Conservation (phyloP, 139 green algal genomes). For the Pseudopediastrum boryanum region DNA sequence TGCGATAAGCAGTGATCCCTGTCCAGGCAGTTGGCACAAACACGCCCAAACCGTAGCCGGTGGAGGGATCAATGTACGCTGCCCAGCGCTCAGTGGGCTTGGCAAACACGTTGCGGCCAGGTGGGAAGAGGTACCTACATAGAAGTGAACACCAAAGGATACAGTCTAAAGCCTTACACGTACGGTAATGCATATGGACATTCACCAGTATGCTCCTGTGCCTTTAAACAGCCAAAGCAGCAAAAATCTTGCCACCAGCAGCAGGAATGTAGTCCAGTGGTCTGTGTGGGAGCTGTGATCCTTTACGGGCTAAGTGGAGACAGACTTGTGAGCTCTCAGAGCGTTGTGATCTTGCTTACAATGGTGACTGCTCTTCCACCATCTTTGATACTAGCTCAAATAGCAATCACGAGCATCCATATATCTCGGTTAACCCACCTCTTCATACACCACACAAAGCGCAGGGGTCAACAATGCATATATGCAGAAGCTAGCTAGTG, state of each 20-base stretch:
- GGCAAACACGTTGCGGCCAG: conserved; percentile 12
- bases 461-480: too few species aligned
- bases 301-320: too few species aligned
- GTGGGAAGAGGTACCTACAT: conserved; percentile 22
- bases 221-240: neutral
- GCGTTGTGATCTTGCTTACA: too few species aligned
- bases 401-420: too few species aligned
- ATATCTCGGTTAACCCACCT: too few species aligned
- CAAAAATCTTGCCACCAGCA: neutral
- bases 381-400: too few species aligned
- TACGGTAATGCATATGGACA: neutral
- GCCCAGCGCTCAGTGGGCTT: conserved; percentile 29
- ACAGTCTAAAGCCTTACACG: neutral
- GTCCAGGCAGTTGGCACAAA: conserved; percentile 17
- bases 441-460: too few species aligned
- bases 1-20: conserved; percentile 24
- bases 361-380: too few species aligned
- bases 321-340: too few species aligned
- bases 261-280: too few species aligned
- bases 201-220: too few species aligned
- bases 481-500: neutral
- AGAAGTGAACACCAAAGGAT: neutral
- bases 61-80: conserved; percentile 26
- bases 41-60: conserved; percentile 21
- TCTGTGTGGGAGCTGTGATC: too few species aligned